Evolutionary conservation across 139 green algal genomes (phyloP), one percentile per base, ranked within the genome.

Genomic region (Ettlia oleoabundans): DNA sequence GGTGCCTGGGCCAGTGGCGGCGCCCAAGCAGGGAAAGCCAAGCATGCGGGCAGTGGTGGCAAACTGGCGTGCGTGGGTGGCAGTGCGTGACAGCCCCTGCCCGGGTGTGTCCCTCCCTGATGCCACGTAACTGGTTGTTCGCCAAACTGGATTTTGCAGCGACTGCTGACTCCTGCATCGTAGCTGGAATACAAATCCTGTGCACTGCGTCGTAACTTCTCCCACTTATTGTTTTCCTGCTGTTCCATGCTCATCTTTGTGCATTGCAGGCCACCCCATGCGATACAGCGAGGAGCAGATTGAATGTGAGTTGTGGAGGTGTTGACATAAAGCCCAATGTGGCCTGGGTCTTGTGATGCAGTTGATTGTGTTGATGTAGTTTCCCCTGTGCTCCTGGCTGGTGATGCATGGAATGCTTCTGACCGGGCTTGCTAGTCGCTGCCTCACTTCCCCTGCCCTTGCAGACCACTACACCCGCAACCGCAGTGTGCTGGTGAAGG

Each of bases 381-480:
- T n/a, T n/a, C n/a, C n/a, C n/a, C n/a, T n/a, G n/a, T n/a, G n/a
- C n/a, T n/a, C n/a, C n/a, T n/a, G n/a, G n/a, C n/a, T n/a, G n/a
- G n/a, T n/a, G n/a, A n/a, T n/a, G n/a, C n/a, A n/a, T n/a, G n/a
- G n/a, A n/a, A n/a, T n/a, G n/a, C n/a, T n/a, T n/a, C n/a, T n/a
- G n/a, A n/a, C n/a, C n/a, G n/a, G n/a, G n/a, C n/a, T n/a, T n/a
- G n/a, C n/a, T n/a, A n/a, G n/a, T n/a, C n/a, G n/a, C n/a, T n/a
- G n/a, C n/a, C n/a, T n/a, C n/a, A n/a, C n/a, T n/a, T n/a, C n/a
- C n/a, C n/a, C n/a, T n/a, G n/a, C n/a, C n/a, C n/a, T n/a, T n/a
- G n/a, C n/a, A n/a, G n/a, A 89, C 52, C 85, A 89, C 69, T 89
- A 89, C 63, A 89, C 81, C 22, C 52, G 74, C 37, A 40, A 82